Evolutionary conservation across 1,284 basidiomycete species (phyloP).

Genomic region (Chalciporus sp.): DNA sequence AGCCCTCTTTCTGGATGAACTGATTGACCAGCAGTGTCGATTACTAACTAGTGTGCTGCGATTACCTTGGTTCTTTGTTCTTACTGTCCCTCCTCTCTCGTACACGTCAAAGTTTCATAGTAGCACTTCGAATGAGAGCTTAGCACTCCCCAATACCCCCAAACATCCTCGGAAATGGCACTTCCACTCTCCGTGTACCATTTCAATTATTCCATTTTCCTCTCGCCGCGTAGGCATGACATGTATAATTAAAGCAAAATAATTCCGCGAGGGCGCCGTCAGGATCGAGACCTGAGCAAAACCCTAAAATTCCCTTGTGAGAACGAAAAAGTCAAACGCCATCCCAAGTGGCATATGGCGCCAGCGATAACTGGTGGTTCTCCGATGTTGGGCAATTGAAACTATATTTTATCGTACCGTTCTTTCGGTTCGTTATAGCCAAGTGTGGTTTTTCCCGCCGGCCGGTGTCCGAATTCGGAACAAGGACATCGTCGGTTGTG

Average conservation of each 20-base stretch:
- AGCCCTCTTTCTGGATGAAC: too few species aligned
- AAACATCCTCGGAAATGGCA: conserved; percentile 22
- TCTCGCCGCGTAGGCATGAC: not conserved
- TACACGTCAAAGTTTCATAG: not conserved
- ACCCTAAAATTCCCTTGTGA: conserved; percentile 15
- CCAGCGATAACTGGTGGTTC: not conserved
- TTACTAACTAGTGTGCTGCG: too few species aligned
- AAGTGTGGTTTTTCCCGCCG: conserved; percentile 1
- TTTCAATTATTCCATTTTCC: not conserved
- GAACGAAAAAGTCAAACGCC: conserved; percentile 2
- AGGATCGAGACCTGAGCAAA: not conserved
- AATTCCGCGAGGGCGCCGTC: conserved; percentile 11
- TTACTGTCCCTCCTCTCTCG: too few species aligned
- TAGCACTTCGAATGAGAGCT: not conserved
- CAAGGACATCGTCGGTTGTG: conserved; percentile 14
- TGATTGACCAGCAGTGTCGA: too few species aligned
- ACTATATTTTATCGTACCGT: conserved; percentile 11
- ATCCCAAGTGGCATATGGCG: not conserved
- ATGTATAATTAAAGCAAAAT: conserved; percentile 1
- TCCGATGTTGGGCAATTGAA: too few species aligned
- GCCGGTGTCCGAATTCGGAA: conserved; percentile 15
- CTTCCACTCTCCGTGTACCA: not conserved
- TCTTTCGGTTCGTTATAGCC: conserved; percentile 24
- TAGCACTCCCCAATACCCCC: too few species aligned
- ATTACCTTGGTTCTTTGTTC: too few species aligned